Percentiles rank a stretch among this genome's conserved stretches.
Evolutionary conservation across 345 rosid species (phyloP).

Genomic region (Eucalyptus pauciflora): DNA sequence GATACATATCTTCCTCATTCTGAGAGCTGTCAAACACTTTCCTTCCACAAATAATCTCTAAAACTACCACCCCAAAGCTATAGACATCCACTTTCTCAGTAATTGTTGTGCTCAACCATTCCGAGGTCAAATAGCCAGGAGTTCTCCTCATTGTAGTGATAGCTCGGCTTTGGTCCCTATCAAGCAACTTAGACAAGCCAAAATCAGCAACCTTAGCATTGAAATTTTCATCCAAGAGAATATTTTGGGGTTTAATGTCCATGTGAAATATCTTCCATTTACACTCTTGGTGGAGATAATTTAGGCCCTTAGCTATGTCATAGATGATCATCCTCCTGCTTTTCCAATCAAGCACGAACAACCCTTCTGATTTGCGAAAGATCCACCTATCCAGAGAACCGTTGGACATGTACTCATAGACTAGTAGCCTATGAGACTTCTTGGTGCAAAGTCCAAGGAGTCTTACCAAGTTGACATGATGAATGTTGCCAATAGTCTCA

Average conservation of each 20-base stretch:
- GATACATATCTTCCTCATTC: not conserved
- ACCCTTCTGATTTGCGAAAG: not conserved
- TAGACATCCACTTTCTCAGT: slow-evolving; percentile 2
- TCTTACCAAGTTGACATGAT: slow-evolving; percentile 18
- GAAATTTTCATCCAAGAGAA: not conserved
- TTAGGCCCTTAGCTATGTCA: slow-evolving; percentile 19
- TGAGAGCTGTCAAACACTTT: not conserved
- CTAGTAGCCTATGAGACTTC: slow-evolving; percentile 4
- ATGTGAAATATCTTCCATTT: slow-evolving; percentile 1
- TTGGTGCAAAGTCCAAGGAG: slow-evolving; percentile 14
- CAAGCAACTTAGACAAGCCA: not conserved
- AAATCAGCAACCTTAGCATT: slow-evolving; percentile 4
- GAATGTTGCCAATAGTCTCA: slow-evolving; percentile 16
- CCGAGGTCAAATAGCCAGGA: not conserved
- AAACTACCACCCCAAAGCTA: not conserved
- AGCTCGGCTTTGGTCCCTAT: not conserved
- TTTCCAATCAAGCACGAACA: slow-evolving; percentile 1
- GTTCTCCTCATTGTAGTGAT: not conserved
- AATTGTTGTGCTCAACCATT: not conserved
- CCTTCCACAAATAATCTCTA: not conserved
- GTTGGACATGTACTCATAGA: slow-evolving; percentile 9
- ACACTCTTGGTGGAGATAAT: slow-evolving; percentile 17
- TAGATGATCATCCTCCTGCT: slow-evolving; percentile 12
- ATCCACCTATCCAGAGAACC: slow-evolving; percentile 17
- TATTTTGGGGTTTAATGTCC: not conserved